Conservation (phyloP, 1,284 basidiomycete genomes). For the Kalmanozyma brasiliensis region DNA sequence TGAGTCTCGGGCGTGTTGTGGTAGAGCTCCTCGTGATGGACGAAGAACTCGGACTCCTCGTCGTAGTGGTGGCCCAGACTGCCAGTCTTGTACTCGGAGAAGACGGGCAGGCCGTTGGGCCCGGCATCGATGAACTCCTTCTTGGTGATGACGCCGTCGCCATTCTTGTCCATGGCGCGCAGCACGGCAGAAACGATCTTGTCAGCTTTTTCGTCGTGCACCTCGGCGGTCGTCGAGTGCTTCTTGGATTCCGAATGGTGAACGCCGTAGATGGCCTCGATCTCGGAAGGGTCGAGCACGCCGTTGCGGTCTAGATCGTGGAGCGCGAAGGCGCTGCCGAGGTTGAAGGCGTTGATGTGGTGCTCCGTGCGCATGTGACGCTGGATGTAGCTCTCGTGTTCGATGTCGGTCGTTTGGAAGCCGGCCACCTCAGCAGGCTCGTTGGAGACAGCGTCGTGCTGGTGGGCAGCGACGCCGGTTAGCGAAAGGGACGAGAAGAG, state of each 20-base stretch:
- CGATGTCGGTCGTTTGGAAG: conserved; percentile 43
- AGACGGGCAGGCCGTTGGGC: conserved; percentile 80
- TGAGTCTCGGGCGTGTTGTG: conserved; percentile 96
- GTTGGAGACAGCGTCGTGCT: conserved; percentile 34
- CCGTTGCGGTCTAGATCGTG: conserved; percentile 83
- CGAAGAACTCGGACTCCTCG: conserved; percentile 68
- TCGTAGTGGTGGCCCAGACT: conserved; percentile 87
- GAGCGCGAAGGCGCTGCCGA: conserved; percentile 75
- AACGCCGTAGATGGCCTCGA: conserved; percentile 76
- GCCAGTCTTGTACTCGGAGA: conserved; percentile 72
- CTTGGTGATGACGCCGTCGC: conserved; percentile 80
- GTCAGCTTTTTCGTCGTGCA: conserved; percentile 85
- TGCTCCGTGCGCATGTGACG: conserved; percentile 68
- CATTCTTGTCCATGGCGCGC: conserved; percentile 78
- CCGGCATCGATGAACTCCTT: conserved; percentile 85
- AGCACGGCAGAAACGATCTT: conserved; percentile 82
- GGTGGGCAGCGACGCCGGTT: conserved; percentile 34
- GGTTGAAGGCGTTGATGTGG: conserved; percentile 68
- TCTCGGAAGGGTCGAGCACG: conserved; percentile 68
- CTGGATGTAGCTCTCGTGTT: conserved; percentile 64
- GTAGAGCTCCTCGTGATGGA: conserved; percentile 77
- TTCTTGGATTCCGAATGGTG: conserved; percentile 93
- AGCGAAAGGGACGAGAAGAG: conserved; percentile 46
- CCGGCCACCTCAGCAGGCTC: conserved; percentile 48
- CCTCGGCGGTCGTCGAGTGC: conserved; percentile 80